A percentile compares a stretch with the other conserved stretches of the same genome.
Evolutionary conservation across 192 early-diverging fungal species (phyloP).

Genomic region (Rhizoclosmatium globosum): DNA sequence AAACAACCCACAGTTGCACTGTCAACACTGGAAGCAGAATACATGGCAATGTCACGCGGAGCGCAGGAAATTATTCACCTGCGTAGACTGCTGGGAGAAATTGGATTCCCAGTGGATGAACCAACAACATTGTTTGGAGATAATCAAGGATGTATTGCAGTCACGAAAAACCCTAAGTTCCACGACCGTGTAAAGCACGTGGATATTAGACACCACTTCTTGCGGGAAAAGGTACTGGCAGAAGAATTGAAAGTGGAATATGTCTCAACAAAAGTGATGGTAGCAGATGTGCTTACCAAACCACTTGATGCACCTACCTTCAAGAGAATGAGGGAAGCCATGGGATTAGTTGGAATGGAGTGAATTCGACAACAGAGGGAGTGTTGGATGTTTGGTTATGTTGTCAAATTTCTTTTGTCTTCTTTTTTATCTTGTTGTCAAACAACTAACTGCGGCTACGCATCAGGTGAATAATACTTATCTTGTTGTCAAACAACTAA

Average conservation of each 20-base stretch:
- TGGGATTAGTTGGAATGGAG: too few relatives aligned
- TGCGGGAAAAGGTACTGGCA: slow-evolving; percentile 40
- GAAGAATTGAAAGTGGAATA: slow-evolving; percentile 22
- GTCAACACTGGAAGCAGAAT: background rate
- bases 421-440: too few relatives aligned
- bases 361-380: too few relatives aligned
- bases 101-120: background rate
- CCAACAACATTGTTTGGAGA: background rate
- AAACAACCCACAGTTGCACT: too few relatives aligned
- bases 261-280: slow-evolving; percentile 18
- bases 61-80: background rate
- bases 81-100: slow-evolving; percentile 5
- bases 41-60: too few relatives aligned
- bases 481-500: too few relatives aligned
- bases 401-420: too few relatives aligned
- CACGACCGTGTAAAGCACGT: slow-evolving; percentile 49
- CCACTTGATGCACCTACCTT: too few relatives aligned
- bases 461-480: too few relatives aligned
- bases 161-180: slow-evolving; percentile 40
- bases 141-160: slow-evolving; percentile 12
- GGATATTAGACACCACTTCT: slow-evolving; percentile 38
- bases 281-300: slow-evolving; percentile 47
- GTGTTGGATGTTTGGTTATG: too few relatives aligned
- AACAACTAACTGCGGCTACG: too few relatives aligned
- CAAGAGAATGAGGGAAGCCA: too few relatives aligned